Conservation (phyloP, 768 basidiomycete species). For the Lanmaoa pseudosensibilis region DNA sequence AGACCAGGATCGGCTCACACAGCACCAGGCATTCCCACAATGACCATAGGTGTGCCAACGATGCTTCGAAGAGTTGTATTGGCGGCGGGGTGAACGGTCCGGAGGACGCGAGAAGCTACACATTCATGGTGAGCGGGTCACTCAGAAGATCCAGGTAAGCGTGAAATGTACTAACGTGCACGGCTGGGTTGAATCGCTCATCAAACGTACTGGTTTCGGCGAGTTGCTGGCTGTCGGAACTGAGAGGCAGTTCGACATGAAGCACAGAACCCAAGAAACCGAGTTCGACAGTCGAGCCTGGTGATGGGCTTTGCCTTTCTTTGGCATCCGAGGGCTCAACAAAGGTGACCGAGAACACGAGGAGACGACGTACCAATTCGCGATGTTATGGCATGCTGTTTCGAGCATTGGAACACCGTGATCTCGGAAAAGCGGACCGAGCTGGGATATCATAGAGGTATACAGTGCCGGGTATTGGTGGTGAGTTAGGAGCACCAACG, state of each 20-base stretch:
- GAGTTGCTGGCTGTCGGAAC: slow-evolving; percentile 71
- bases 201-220: slow-evolving; percentile 51
- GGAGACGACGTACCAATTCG: slow-evolving; percentile 64
- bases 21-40: slow-evolving; percentile 93
- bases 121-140: not conserved
- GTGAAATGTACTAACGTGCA: slow-evolving; percentile 42
- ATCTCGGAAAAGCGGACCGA: slow-evolving; percentile 72
- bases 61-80: slow-evolving; percentile 60
- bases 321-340: slow-evolving; percentile 36
- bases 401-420: slow-evolving; percentile 84
- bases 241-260: slow-evolving; percentile 68
- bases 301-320: slow-evolving; percentile 73
- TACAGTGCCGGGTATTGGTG: slow-evolving; percentile 84
- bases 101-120: slow-evolving; percentile 69
- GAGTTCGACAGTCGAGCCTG: slow-evolving; percentile 69
- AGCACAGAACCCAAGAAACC: slow-evolving; percentile 82
- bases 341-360: slow-evolving; percentile 1
- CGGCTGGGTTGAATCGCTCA: slow-evolving; percentile 51
- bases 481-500: slow-evolving; percentile 78
- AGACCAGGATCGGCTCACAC: slow-evolving; percentile 87
- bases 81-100: slow-evolving; percentile 59
- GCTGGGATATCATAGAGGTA: slow-evolving; percentile 57
- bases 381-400: slow-evolving; percentile 81
- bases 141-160: not conserved
- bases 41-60: slow-evolving; percentile 70